These are phyloP conservation scores for Moniliella sp. DNA, from an alignment of 1,284 basidiomycete genomes.

Conservation along the genomic window DNA sequence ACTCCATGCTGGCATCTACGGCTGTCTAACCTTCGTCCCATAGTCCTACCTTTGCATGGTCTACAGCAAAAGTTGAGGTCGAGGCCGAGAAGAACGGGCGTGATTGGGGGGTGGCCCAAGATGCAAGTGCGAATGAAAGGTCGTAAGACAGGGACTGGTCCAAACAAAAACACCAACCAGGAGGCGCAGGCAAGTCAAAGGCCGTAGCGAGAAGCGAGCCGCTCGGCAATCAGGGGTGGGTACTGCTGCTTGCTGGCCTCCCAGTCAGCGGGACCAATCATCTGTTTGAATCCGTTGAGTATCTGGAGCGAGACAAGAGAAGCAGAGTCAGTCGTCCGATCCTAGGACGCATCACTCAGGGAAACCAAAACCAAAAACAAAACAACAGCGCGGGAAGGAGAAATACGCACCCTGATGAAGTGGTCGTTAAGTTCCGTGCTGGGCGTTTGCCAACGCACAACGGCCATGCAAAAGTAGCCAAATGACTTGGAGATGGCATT, in stretches of 20 bases:
- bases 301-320: constrained; percentile 38
- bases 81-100: too few relatives aligned
- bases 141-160: too few relatives aligned
- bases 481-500: constrained; percentile 33
- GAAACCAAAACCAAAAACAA: not conserved
- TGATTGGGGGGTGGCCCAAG: too few relatives aligned
- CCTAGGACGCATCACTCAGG: too few relatives aligned
- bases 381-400: not conserved
- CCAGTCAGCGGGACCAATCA: constrained; percentile 47
- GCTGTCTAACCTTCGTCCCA: too few relatives aligned
- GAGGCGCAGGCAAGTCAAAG: not conserved
- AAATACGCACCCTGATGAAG: constrained; percentile 4
- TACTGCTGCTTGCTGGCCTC: constrained; percentile 22
- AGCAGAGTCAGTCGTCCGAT: not conserved
- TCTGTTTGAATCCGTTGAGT: constrained; percentile 60
- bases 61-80: too few relatives aligned
- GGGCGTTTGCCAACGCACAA: constrained; percentile 28
- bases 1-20: too few relatives aligned
- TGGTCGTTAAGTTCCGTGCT: constrained; percentile 22
- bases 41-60: too few relatives aligned
- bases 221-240: constrained; percentile 21
- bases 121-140: too few relatives aligned
- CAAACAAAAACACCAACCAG: too few relatives aligned
- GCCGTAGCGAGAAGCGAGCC: constrained; percentile 1
- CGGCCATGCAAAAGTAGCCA: constrained; percentile 32